These are phyloP conservation scores for Vigna nakashimae DNA, from an alignment of 306 rosid species.

Conservation along the genomic window DNA sequence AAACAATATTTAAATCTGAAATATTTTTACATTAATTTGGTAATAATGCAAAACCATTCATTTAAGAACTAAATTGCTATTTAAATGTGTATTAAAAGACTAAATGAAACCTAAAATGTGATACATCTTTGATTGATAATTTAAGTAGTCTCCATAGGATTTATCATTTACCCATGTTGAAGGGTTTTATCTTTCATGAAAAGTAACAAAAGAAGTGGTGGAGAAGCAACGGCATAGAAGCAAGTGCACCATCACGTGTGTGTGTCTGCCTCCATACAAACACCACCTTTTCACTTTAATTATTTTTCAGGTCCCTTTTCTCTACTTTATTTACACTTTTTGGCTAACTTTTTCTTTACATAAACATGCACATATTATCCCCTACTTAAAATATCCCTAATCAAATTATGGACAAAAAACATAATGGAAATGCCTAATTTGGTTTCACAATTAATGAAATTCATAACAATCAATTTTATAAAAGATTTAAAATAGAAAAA, in stretches of 20 bases:
- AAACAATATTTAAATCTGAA: too few species aligned
- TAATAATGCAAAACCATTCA: too few species aligned
- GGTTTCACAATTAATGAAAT: too few species aligned
- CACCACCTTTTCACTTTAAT: conserved; percentile 29
- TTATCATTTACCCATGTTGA: too few species aligned
- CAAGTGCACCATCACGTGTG: conserved; percentile 51
- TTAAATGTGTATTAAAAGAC: background rate
- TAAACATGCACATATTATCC: conserved; percentile 20
- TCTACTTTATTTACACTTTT: conserved; percentile 29
- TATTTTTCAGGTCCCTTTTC: conserved; percentile 25
- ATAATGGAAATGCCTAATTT: too few species aligned
- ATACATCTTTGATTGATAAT: background rate
- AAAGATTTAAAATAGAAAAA: too few species aligned
- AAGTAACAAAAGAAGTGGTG: background rate
- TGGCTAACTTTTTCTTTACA: conserved; percentile 25
- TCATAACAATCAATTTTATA: too few species aligned
- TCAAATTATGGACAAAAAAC: too few species aligned
- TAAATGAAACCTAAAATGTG: background rate
- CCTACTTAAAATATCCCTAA: too few species aligned
- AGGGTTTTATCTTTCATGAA: background rate
- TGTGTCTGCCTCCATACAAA: conserved; percentile 48
- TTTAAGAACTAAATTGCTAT: background rate
- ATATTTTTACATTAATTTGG: too few species aligned
- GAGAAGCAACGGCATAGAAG: conserved; percentile 35
- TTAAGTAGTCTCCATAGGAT: too few species aligned